phyloP scores from a whole-genome alignment of 176 grass and related monocot genomes.

The Saccharum spontaneum region DNA sequence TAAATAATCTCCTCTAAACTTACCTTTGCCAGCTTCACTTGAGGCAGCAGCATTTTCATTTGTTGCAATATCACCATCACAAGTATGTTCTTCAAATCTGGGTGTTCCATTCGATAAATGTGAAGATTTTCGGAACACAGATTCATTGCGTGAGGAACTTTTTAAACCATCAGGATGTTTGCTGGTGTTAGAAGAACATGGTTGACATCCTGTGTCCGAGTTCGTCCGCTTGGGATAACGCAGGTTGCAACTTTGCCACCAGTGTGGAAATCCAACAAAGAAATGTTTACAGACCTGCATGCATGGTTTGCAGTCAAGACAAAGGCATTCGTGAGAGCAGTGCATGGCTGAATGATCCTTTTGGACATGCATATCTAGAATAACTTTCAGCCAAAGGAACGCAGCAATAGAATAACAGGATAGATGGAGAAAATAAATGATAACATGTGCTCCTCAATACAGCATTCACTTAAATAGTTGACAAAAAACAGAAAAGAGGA shows the following conservation, averaged over 20 bases:
- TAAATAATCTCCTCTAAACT: neutral
- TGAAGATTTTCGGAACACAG: neutral
- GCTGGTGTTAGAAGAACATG: neutral
- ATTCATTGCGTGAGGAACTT: neutral
- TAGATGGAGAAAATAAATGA: neutral
- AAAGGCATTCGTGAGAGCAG: neutral
- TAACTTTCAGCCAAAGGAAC: neutral
- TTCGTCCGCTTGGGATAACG: neutral
- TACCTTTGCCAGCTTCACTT: neutral
- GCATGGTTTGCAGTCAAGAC: constrained; percentile 22
- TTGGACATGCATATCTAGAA: neutral
- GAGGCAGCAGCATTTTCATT: constrained; percentile 2
- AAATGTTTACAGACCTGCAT: constrained; percentile 37
- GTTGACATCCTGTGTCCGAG: neutral
- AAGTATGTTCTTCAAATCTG: constrained; percentile 29
- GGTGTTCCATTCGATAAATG: constrained; percentile 9
- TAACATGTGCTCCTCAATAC: neutral
- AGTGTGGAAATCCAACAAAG: constrained; percentile 26
- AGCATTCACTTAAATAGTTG: neutral
- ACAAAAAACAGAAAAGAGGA: neutral
- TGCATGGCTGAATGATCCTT: neutral
- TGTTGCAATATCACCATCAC: constrained; percentile 4
- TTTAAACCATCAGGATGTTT: neutral
- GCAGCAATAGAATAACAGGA: neutral
- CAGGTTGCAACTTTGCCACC: constrained; percentile 33